Conservation (phyloP, 495 filamentous ascomycete genomes). For the Neurospora tetrasperma region DNA sequence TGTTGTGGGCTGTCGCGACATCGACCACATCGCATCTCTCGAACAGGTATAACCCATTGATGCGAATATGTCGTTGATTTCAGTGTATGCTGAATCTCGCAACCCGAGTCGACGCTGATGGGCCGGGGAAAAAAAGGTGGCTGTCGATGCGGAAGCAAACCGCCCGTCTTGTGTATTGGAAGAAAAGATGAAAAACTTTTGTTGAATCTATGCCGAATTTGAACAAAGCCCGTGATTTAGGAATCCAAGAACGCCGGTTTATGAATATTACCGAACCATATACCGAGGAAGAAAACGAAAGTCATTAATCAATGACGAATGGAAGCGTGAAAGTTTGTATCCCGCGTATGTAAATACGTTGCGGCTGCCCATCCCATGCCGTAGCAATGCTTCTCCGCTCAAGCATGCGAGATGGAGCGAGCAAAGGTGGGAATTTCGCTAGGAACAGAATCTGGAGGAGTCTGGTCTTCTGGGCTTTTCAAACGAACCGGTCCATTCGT, state of each 20-base stretch:
- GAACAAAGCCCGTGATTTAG: slow-evolving; percentile 9
- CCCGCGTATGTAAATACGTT: not conserved
- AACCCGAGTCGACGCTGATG: not conserved
- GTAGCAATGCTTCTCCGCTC: not conserved
- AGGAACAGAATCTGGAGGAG: not conserved
- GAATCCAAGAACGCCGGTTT: slow-evolving; percentile 25
- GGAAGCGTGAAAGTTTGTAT: not conserved
- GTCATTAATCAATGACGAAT: slow-evolving; percentile 19
- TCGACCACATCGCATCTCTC: not conserved
- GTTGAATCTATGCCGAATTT: slow-evolving; percentile 25
- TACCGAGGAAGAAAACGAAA: slow-evolving; percentile 19
- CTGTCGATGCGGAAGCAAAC: not conserved
- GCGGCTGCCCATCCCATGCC: not conserved
- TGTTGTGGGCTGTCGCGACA: not conserved
- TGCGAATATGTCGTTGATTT: not conserved
- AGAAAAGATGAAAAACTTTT: slow-evolving; percentile 10
- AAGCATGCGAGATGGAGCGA: not conserved
- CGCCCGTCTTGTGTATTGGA: not conserved
- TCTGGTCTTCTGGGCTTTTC: slow-evolving; percentile 8
- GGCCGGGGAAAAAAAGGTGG: not conserved
- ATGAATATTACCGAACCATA: slow-evolving; percentile 25
- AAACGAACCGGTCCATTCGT: slow-evolving; percentile 9
- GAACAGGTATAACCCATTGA: not conserved
- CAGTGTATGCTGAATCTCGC: not conserved
- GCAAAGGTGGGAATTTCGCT: not conserved